Base-by-base conservation (phyloP, 2,329 filamentous ascomycete species). In the Podosphaera fusca region DNA sequence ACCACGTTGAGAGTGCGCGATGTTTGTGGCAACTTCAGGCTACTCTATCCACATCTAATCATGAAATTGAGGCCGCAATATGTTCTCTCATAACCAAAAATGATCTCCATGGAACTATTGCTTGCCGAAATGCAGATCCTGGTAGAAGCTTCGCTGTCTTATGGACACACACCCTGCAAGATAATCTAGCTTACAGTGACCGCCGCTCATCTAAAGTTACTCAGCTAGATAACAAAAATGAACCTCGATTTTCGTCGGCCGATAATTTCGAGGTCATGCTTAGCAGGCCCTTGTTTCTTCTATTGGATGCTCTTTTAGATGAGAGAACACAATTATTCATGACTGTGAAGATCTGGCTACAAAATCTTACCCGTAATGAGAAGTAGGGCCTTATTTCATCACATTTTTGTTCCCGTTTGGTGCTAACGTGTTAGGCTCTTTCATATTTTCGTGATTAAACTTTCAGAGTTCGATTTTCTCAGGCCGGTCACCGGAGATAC, bases 1-100 rank as follows among this genome's bases (percentile, higher is more conserved):
- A 90, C 62, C 92, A 96, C 65, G 89, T 98, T 36, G 94, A 98
- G 70, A 83, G 88, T 21, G 86, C 94, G 7, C 81, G 85, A 58
- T 84, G 81, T 62, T 72, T 98, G 45, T 94, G 92, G 86, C 81
- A 87, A 61, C 72, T 98, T 55, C 88, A 96, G 63, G 78, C 76
- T 31, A 77, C 81, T 0, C 76, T 94, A 10, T 78, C 82, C 1
- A 71, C 75, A 45, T 71, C 76, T 1, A 81, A 82, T 62, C 81
- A 84, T 55, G 79, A 88, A 51, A 82, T 95, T 3, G 89, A 95
- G 68, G 87, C 86, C 31, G 80, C 85, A 0, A 79, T 94, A 46
- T 77, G 81, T 31, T 75, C 77, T 33, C 70, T 89, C 2, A 81
- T 94, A 69, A 74, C 86, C 21, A 73, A 75, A 54, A 64, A 71